Evolutionary conservation across 108 stramenopile species (phyloP).

Genomic region (Asterionellopsis glacialis): DNA sequence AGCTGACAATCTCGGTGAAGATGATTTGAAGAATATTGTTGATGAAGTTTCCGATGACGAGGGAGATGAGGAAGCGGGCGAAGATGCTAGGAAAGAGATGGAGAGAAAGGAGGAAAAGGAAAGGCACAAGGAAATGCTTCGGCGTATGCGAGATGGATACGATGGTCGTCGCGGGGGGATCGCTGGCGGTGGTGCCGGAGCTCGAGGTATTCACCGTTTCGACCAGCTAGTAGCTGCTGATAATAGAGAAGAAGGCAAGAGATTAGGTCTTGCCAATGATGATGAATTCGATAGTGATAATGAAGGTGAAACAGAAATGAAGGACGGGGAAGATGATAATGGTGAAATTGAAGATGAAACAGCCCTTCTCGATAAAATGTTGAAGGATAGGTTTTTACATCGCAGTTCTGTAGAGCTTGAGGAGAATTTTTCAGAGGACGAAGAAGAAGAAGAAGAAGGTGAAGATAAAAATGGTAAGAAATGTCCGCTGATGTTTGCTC

Average conservation of each 20-base stretch:
- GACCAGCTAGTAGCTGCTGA: constrained; percentile 86
- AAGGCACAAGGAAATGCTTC: constrained; percentile 82
- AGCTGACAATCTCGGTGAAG: constrained; percentile 49
- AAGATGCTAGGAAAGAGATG: constrained; percentile 46
- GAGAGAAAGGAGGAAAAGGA: constrained; percentile 76
- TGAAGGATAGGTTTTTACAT: constrained; percentile 76
- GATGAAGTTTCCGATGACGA: constrained; percentile 86
- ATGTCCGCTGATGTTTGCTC: neutral
- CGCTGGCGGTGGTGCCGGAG: constrained; percentile 66
- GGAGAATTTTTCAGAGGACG: constrained; percentile 69
- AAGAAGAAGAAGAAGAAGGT: constrained; percentile 25
- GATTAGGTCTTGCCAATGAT: constrained; percentile 79
- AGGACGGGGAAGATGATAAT: constrained; percentile 40
- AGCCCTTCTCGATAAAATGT: constrained; percentile 75
- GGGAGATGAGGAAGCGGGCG: constrained; percentile 85
- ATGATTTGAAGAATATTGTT: constrained; percentile 82
- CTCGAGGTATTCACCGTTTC: constrained; percentile 71
- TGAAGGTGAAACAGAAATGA: constrained; percentile 40
- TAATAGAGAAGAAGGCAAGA: constrained; percentile 79
- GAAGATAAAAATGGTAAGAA: constrained; percentile 1
- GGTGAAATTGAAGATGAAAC: constrained; percentile 70
- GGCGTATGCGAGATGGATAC: constrained; percentile 86
- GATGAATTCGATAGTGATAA: constrained; percentile 86
- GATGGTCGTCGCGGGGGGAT: constrained; percentile 84
- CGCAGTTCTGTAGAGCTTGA: constrained; percentile 54